These are phyloP conservation scores for Adansonia madagascariensis DNA, from an alignment of 441 rosid genomes.

Conservation along the genomic window DNA sequence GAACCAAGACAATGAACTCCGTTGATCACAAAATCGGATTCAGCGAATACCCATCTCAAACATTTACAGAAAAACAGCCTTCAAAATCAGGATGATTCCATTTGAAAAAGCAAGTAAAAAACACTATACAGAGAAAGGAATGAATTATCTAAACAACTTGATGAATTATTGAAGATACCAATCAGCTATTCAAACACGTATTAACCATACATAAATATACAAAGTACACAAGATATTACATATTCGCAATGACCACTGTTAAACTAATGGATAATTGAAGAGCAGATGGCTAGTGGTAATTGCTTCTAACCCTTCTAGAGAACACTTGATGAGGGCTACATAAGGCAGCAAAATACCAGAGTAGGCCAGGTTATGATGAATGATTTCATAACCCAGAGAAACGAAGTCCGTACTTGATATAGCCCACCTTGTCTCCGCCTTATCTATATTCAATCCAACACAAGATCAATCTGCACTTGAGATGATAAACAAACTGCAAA, in stretches of 20 bases:
- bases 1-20: not conserved
- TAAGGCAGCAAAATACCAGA: constrained; percentile 12
- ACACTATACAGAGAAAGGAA: not conserved
- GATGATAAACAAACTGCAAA: constrained; percentile 24
- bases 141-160: not conserved
- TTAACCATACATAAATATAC: constrained; percentile 31
- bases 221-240: constrained; percentile 35
- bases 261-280: constrained; percentile 22
- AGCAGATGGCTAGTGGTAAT: constrained; percentile 27
- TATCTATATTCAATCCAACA: constrained; percentile 21
- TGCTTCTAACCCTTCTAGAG: constrained; percentile 30
- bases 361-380: constrained; percentile 12
- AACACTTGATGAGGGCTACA: constrained; percentile 22
- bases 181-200: constrained; percentile 29
- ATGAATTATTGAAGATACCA: constrained; percentile 31
- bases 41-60: not conserved
- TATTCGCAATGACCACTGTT: constrained; percentile 28
- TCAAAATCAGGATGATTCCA: not conserved
- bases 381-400: not conserved
- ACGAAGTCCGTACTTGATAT: not conserved
- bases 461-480: constrained; percentile 25
- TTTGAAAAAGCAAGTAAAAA: not conserved
- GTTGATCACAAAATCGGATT: not conserved
- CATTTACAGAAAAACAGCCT: not conserved
- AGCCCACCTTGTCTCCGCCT: constrained; percentile 3